These are phyloP conservation scores for Grigorovia yakushimaensis DNA, from an alignment of 805 yeast species.

Conservation along the genomic window DNA sequence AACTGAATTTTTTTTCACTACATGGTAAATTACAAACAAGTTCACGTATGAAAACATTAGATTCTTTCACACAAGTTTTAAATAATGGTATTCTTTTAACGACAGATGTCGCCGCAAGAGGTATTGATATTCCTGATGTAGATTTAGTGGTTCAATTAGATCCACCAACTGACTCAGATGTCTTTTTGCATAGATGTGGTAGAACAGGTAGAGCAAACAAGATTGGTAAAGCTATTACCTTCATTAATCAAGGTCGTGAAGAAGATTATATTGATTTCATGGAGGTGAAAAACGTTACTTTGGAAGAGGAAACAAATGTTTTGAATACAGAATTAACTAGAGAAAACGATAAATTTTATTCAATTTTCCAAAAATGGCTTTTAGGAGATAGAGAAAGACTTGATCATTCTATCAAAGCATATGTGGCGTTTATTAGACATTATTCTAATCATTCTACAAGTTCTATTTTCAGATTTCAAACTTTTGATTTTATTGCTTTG, in stretches of 20 bases:
- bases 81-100: slow-evolving; percentile 62
- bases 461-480: slow-evolving; percentile 71
- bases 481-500: slow-evolving; percentile 60
- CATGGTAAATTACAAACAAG: slow-evolving; percentile 87
- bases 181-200: slow-evolving; percentile 89
- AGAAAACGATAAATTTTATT: slow-evolving; percentile 13
- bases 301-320: slow-evolving; percentile 29
- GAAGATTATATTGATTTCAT: slow-evolving; percentile 73
- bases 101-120: slow-evolving; percentile 98
- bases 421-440: slow-evolving; percentile 72
- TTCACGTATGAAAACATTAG: slow-evolving; percentile 65
- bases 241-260: slow-evolving; percentile 68
- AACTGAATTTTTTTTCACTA: slow-evolving; percentile 51
- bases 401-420: slow-evolving; percentile 70
- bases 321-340: background rate
- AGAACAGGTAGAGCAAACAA: slow-evolving; percentile 90
- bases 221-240: slow-evolving; percentile 66
- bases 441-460: slow-evolving; percentile 83
- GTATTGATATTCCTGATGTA: slow-evolving; percentile 90
- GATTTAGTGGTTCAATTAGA: slow-evolving; percentile 90
- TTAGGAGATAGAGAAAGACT: slow-evolving; percentile 68
- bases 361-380: slow-evolving; percentile 42
- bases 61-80: slow-evolving; percentile 42
- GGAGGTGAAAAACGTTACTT: slow-evolving; percentile 53
- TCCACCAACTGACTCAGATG: slow-evolving; percentile 88